phyloP scores from a whole-genome alignment of 495 filamentous ascomycete genomes.

The Daldinia concentrica region DNA sequence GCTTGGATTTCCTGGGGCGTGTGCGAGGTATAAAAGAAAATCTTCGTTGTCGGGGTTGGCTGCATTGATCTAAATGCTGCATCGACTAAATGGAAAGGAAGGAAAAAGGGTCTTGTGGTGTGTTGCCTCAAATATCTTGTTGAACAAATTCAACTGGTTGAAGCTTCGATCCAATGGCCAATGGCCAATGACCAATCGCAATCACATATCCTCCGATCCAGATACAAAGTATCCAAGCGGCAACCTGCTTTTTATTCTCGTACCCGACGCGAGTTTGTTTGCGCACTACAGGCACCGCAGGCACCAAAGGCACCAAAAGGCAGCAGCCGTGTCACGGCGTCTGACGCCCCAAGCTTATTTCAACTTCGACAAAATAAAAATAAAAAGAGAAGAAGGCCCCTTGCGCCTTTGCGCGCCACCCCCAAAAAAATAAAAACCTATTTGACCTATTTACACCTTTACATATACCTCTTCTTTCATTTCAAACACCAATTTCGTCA shows the following conservation, averaged over 20 bases:
- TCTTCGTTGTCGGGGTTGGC: conserved; percentile 39
- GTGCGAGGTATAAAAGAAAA: conserved; percentile 10
- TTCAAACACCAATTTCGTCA: conserved; percentile 14
- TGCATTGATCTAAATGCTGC: conserved; percentile 18
- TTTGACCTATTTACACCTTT: background rate
- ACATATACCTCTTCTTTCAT: conserved; percentile 16
- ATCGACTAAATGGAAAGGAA: conserved; percentile 4
- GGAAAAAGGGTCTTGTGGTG: conserved; percentile 35
- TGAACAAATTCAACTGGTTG: conserved; percentile 44
- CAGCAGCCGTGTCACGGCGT: conserved; percentile 43
- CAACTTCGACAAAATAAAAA: conserved; percentile 23
- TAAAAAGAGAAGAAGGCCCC: conserved; percentile 5
- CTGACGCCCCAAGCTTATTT: conserved; percentile 41
- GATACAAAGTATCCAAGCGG: conserved; percentile 38
- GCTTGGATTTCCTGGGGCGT: conserved; percentile 12
- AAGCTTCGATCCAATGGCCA: conserved; percentile 41
- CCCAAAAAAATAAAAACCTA: conserved; percentile 29
- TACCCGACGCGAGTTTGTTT: conserved; percentile 22
- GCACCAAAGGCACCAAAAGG: background rate
- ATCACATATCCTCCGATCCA: conserved; percentile 40
- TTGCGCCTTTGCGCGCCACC: conserved; percentile 37
- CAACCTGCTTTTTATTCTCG: conserved; percentile 26
- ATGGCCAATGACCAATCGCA: conserved; percentile 45
- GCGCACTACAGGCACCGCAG: conserved; percentile 6
- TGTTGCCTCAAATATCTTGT: conserved; percentile 42